phyloP scores from a whole-genome alignment of 2,329 filamentous ascomycete species.

The Tolypocladium paradoxum region DNA sequence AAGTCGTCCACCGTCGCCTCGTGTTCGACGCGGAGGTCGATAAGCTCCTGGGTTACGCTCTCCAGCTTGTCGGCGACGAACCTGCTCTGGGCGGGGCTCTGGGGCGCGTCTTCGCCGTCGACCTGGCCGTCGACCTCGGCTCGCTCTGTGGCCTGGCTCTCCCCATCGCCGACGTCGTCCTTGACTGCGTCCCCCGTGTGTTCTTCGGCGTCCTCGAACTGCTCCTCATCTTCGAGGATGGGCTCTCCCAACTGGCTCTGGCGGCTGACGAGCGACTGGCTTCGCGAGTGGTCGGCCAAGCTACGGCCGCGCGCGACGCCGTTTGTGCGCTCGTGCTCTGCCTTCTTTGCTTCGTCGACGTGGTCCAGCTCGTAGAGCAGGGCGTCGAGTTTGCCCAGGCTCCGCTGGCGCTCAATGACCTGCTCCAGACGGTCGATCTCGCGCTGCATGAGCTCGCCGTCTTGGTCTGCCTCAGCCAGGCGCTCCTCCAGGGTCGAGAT shows the following conservation, averaged over 20 bases:
- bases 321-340: conserved; percentile 22
- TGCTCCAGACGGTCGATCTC: conserved; percentile 92
- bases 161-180: background rate
- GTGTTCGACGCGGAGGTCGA: conserved; percentile 84
- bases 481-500: conserved; percentile 94
- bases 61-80: conserved; percentile 91
- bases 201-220: conserved; percentile 31
- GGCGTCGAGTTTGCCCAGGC: conserved; percentile 87
- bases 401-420: conserved; percentile 89
- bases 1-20: conserved; percentile 74
- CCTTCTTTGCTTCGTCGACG: conserved; percentile 47
- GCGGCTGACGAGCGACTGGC: conserved; percentile 42
- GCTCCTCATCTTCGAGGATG: conserved; percentile 43
- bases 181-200: conserved; percentile 24
- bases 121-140: background rate
- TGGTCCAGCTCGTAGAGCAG: conserved; percentile 83
- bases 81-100: conserved; percentile 69
- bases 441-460: conserved; percentile 91
- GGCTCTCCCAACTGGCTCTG: conserved; percentile 42
- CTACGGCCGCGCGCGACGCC: conserved; percentile 31
- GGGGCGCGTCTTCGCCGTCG: conserved; percentile 37
- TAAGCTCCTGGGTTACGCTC: conserved; percentile 78
- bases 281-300: conserved; percentile 40
- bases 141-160: background rate
- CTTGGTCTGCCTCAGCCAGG: conserved; percentile 89